Percentiles rank a stretch among this genome's conserved stretches.
phyloP scores from a whole-genome alignment of 768 basidiomycete genomes.

The Leucocoprinus leucothites region DNA sequence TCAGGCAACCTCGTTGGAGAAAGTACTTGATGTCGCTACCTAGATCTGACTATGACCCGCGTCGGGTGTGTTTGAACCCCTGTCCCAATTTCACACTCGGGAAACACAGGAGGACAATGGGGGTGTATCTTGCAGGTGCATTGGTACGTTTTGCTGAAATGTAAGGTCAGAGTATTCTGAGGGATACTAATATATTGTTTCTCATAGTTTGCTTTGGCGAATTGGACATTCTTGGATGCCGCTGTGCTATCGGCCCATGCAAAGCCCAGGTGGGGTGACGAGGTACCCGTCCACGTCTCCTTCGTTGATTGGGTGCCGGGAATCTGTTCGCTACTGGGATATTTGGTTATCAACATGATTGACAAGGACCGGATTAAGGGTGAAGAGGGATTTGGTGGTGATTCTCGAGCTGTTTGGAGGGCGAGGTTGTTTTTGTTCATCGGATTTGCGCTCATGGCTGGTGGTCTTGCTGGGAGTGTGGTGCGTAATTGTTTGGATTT shows the following conservation, averaged over 20 bases:
- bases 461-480: constrained; percentile 94
- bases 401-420: constrained; percentile 84
- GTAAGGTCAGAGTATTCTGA: neutral
- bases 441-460: constrained; percentile 97
- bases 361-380: constrained; percentile 88
- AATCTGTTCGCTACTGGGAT: constrained; percentile 87
- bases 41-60: constrained; percentile 77
- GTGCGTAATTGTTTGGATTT: constrained; percentile 46
- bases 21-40: constrained; percentile 53
- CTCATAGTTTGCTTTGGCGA: constrained; percentile 87
- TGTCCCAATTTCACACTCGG: constrained; percentile 76
- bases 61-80: constrained; percentile 83
- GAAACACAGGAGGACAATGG: constrained; percentile 76
- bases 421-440: constrained; percentile 90
- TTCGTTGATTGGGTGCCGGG: constrained; percentile 99
- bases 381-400: constrained; percentile 79
- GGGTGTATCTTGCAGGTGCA: constrained; percentile 89
- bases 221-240: constrained; percentile 95
- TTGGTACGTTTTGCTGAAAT: constrained; percentile 48
- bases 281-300: constrained; percentile 66
- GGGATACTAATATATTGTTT: neutral
- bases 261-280: constrained; percentile 64
- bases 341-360: constrained; percentile 89
- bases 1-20: neutral
- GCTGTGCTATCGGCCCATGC: constrained; percentile 88